Evolutionary conservation across 2,329 filamentous ascomycete genomes (phyloP).

Genomic region (Penicillium decumbens): DNA sequence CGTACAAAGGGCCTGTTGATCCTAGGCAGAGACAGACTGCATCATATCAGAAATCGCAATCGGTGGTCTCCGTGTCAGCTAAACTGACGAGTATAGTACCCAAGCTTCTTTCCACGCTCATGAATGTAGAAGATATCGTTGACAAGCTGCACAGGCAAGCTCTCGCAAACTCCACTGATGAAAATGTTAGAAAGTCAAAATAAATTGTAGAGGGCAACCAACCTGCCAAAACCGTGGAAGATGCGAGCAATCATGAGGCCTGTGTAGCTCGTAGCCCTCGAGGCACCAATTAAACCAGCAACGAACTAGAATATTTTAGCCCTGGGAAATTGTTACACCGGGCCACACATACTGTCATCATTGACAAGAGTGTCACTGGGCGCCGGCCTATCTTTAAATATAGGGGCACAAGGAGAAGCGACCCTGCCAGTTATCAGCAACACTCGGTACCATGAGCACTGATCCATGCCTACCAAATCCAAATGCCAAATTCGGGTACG

Average conservation of each 20-base stretch:
- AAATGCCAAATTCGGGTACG: slow-evolving; percentile 58
- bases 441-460: neutral
- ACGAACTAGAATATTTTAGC: slow-evolving; percentile 30
- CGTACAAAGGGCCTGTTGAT: slow-evolving; percentile 53
- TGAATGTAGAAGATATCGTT: slow-evolving; percentile 49
- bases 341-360: slow-evolving; percentile 30
- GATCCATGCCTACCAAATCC: slow-evolving; percentile 46
- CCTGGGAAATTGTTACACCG: neutral
- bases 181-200: neutral
- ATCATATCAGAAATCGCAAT: slow-evolving; percentile 3
- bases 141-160: slow-evolving; percentile 46
- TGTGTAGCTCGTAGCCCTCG: slow-evolving; percentile 38
- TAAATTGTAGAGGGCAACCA: neutral
- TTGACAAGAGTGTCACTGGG: slow-evolving; percentile 42
- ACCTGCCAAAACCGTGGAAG: slow-evolving; percentile 41
- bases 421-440: slow-evolving; percentile 30
- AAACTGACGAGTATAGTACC: slow-evolving; percentile 53
- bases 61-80: neutral
- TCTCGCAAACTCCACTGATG: slow-evolving; percentile 43
- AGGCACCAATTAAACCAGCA: slow-evolving; percentile 42
- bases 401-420: slow-evolving; percentile 53
- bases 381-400: slow-evolving; percentile 52
- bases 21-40: slow-evolving; percentile 54
- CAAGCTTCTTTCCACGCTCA: slow-evolving; percentile 49
- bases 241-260: slow-evolving; percentile 43